Evolutionary conservation across 352 stramenopile species (phyloP).

Genomic region (Pseudoperonospora humuli): DNA sequence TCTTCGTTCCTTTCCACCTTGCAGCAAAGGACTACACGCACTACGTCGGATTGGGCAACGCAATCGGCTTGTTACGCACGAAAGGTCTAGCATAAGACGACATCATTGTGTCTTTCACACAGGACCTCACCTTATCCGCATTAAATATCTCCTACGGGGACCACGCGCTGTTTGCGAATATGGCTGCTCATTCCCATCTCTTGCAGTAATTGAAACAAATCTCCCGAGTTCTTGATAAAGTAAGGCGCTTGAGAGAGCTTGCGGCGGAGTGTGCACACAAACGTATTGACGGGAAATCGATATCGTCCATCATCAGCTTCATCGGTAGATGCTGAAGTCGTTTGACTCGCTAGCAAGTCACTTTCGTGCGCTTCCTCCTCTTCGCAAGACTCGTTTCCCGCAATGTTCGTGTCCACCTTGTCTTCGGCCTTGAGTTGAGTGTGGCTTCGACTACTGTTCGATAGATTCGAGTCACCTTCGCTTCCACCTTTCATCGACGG

Average conservation of each 20-base stretch:
- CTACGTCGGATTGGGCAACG: constrained; percentile 61
- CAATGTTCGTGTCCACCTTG: constrained; percentile 8
- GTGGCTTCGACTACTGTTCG: constrained; percentile 3
- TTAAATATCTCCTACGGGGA: constrained; percentile 31
- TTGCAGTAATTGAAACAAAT: constrained; percentile 77
- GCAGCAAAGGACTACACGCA: constrained; percentile 66
- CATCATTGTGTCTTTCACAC: background rate
- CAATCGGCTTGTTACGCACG: constrained; percentile 61
- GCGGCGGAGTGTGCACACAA: constrained; percentile 74
- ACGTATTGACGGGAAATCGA: constrained; percentile 76
- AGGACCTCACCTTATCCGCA: background rate
- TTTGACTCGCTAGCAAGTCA: constrained; percentile 12
- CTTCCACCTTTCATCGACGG: background rate
- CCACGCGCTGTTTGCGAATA: constrained; percentile 59
- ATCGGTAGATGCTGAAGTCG: constrained; percentile 27
- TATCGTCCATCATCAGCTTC: constrained; percentile 47
- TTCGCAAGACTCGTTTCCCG: constrained; percentile 6
- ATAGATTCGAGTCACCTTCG: background rate
- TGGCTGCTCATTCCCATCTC: constrained; percentile 82
- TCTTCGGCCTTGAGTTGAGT: constrained; percentile 7
- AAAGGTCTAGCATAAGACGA: constrained; percentile 48
- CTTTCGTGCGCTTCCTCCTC: constrained; percentile 1
- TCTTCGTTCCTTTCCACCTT: background rate
- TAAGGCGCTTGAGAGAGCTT: constrained; percentile 81
- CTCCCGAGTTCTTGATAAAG: constrained; percentile 82